Percentiles rank a stretch among this genome's conserved stretches.
Evolutionary conservation across 1,139 yeast species (phyloP).

Genomic region (Geotrichum fermentans): DNA sequence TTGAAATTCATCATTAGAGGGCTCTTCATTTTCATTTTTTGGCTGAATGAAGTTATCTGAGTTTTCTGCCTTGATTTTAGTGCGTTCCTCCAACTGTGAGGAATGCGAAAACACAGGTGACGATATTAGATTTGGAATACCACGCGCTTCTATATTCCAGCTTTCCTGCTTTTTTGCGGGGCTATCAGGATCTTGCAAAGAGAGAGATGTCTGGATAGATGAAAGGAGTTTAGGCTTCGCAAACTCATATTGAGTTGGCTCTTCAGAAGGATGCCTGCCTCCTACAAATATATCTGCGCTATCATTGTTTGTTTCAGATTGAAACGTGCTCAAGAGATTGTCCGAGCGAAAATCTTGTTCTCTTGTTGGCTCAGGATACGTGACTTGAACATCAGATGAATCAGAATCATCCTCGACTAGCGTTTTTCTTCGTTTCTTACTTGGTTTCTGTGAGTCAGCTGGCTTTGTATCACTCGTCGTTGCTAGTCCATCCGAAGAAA

Average conservation of each 20-base stretch:
- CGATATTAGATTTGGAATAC: constrained; percentile 15
- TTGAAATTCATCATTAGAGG: neutral
- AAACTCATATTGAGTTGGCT: neutral
- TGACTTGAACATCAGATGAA: neutral
- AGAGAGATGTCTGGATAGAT: neutral
- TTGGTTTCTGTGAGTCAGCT: too few relatives aligned
- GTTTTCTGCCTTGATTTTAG: neutral
- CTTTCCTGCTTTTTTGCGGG: neutral
- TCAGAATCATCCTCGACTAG: too few relatives aligned
- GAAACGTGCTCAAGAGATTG: too few relatives aligned
- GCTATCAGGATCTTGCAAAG: neutral
- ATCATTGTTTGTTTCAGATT: neutral
- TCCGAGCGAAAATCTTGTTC: too few relatives aligned
- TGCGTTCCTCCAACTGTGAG: neutral
- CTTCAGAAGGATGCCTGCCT: neutral
- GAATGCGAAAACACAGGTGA: constrained; percentile 6
- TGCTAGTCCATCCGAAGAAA: neutral
- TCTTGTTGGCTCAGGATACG: too few relatives aligned
- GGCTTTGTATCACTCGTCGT: neutral
- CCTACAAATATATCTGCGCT: neutral
- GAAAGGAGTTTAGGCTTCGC: neutral
- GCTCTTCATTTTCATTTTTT: neutral
- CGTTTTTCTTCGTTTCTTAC: too few relatives aligned
- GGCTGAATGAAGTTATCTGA: neutral
- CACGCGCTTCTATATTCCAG: constrained; percentile 14